Evolutionary conservation across 208 protist species (phyloP).

Genomic region (Leishmania turanica): DNA sequence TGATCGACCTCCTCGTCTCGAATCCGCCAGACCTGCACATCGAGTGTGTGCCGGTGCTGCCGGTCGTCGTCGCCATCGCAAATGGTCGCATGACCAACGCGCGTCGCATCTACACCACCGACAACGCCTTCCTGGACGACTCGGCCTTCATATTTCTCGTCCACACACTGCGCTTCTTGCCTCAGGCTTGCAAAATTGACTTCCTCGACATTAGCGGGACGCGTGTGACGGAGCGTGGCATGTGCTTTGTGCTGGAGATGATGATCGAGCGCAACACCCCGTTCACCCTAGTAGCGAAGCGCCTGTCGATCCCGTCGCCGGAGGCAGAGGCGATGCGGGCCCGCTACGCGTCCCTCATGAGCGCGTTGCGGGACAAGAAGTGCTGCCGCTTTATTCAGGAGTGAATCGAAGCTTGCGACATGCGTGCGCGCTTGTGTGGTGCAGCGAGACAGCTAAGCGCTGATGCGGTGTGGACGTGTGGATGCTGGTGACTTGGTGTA

Average conservation of each 20-base stretch:
- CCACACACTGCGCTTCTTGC: slow-evolving; percentile 82
- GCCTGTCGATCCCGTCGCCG: slow-evolving; percentile 33
- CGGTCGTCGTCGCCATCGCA: slow-evolving; percentile 68
- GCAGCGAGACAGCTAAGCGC: background rate
- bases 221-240: slow-evolving; percentile 69
- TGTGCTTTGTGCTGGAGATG: slow-evolving; percentile 84
- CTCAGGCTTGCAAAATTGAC: slow-evolving; percentile 67
- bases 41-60: slow-evolving; percentile 66
- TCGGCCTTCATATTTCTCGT: slow-evolving; percentile 74
- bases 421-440: background rate
- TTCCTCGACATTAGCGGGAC: slow-evolving; percentile 84
- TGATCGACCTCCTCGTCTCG: slow-evolving; percentile 68
- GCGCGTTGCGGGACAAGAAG: slow-evolving; percentile 31
- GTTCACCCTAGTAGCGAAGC: slow-evolving; percentile 73
- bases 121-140: slow-evolving; percentile 70
- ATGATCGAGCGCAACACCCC: slow-evolving; percentile 65
- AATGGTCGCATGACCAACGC: slow-evolving; percentile 75
- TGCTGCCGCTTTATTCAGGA: slow-evolving; percentile 30
- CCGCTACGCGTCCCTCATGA: slow-evolving; percentile 31
- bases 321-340: slow-evolving; percentile 22
- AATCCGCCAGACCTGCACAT: slow-evolving; percentile 71
- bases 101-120: slow-evolving; percentile 56
- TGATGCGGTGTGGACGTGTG: background rate
- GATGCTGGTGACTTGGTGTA: no score
- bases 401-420: background rate